These are phyloP conservation scores for Basipetospora chlamydospora DNA, from an alignment of 2,329 filamentous ascomycete genomes.

Conservation along the genomic window DNA sequence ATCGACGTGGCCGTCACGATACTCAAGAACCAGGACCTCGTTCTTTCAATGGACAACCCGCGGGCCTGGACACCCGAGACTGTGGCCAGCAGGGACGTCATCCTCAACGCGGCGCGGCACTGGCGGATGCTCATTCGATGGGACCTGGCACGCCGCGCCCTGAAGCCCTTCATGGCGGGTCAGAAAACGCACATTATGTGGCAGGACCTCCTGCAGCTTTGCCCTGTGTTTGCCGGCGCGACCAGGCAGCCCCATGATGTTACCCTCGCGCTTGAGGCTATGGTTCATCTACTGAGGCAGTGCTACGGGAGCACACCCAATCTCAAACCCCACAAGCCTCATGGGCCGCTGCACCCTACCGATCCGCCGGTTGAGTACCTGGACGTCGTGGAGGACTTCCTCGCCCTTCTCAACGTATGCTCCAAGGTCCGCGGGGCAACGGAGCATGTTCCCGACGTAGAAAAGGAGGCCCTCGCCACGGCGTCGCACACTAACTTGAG, in stretches of 20 bases:
- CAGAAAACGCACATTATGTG: not conserved
- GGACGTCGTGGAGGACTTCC: too few species aligned
- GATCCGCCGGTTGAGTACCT: too few species aligned
- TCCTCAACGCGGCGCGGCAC: not conserved
- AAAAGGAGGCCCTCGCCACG: not conserved
- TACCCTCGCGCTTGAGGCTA: not conserved
- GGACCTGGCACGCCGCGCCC: not conserved
- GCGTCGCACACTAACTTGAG: not conserved
- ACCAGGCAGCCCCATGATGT: not conserved
- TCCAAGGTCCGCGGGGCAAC: not conserved
- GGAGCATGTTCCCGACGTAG: not conserved
- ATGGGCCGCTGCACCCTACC: too few species aligned
- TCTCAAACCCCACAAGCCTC: not conserved
- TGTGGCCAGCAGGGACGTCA: not conserved
- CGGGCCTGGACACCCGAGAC: not conserved
- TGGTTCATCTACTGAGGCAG: not conserved
- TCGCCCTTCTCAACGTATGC: not conserved
- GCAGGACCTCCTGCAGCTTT: not conserved
- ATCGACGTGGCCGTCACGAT: not conserved
- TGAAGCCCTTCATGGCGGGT: not conserved
- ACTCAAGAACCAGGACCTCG: not conserved
- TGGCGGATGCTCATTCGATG: not conserved
- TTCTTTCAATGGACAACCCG: not conserved
- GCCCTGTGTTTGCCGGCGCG: not conserved
- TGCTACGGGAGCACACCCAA: not conserved